phyloP scores from a whole-genome alignment of 2,329 filamentous ascomycete genomes.

The Metarhizium sp. region DNA sequence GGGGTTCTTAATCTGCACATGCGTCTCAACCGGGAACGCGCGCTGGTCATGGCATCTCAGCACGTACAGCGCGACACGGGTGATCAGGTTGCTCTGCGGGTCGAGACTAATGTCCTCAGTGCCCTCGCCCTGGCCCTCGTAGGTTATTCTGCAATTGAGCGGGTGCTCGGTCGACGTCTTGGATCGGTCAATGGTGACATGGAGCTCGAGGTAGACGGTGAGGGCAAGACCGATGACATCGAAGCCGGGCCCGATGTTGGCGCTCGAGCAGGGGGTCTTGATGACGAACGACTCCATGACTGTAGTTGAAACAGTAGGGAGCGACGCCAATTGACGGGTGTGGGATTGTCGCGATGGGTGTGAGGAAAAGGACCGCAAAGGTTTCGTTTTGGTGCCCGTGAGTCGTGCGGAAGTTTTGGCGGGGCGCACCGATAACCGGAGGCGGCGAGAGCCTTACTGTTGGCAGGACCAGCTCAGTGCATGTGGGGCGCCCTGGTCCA shows the following conservation, averaged over 20 bases:
- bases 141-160: slow-evolving; percentile 82
- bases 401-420: neutral
- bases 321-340: neutral
- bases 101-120: slow-evolving; percentile 68
- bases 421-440: neutral
- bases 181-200: slow-evolving; percentile 63
- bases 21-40: slow-evolving; percentile 74
- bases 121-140: slow-evolving; percentile 72
- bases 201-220: slow-evolving; percentile 85
- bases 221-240: slow-evolving; percentile 95
- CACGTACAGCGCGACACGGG: slow-evolving; percentile 87
- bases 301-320: slow-evolving; percentile 18
- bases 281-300: slow-evolving; percentile 57
- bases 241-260: slow-evolving; percentile 96
- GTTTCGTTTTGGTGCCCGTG: neutral
- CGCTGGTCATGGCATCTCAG: slow-evolving; percentile 84
- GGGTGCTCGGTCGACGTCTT: slow-evolving; percentile 45
- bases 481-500: neutral
- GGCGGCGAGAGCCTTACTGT: neutral
- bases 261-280: slow-evolving; percentile 85
- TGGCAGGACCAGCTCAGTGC: no score
- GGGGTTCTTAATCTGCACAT: slow-evolving; percentile 90
- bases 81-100: slow-evolving; percentile 85
- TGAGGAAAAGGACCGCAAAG: no score
- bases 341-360: neutral